Evolutionary conservation across 352 stramenopile species (phyloP), one percentile per base, ranked within the genome.

Genomic region (Globisporangium viniferum): DNA sequence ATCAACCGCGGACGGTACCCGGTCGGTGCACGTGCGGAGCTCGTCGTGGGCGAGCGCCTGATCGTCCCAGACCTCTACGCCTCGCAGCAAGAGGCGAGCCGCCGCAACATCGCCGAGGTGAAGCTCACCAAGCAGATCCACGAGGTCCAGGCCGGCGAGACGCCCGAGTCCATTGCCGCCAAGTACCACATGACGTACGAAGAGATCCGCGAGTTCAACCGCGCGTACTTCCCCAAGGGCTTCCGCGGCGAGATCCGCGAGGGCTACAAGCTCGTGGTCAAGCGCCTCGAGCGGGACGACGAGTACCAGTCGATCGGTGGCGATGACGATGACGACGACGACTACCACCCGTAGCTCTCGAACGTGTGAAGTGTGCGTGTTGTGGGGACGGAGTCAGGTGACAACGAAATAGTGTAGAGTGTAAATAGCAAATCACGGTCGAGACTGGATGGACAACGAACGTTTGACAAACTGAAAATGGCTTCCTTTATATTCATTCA

Each of bases 121-220:
- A 91, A 85, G 66, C 86, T 95, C 36, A 95, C 84, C 55, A 94
- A 93, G 78, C 84, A 94, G 72, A 95, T 95, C 61, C 85, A 95
- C 62, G 69, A 90, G 10, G 88, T 95, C n/a, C 76, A 89, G 48
- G 60, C 67, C 2, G 86, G 80, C 51, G 88, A 95, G 33, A 93
- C 88, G n/a, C 86, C 88, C 18, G 75, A 92, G 63, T 73, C 63
- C 18, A 74, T 95, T 59, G 82, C 82, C 0, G 75, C 73, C 39
- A 66, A 61, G 35, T 95, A 91, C 73, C 73, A 69, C 49, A 95
- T 95, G 88, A 93, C 80, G 61, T 91, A 92, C 64, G 88, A 95
- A 39, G 86, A 94, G 73, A 78, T 95, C 68, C 88, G 88, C 36
- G 88, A 94, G 73, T 94, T 72, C 69, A 95, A 95, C 66, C 88